These are phyloP conservation scores for Myriosclerotinia duriaeana DNA, from an alignment of 2,329 filamentous ascomycete genomes.

Conservation along the genomic window DNA sequence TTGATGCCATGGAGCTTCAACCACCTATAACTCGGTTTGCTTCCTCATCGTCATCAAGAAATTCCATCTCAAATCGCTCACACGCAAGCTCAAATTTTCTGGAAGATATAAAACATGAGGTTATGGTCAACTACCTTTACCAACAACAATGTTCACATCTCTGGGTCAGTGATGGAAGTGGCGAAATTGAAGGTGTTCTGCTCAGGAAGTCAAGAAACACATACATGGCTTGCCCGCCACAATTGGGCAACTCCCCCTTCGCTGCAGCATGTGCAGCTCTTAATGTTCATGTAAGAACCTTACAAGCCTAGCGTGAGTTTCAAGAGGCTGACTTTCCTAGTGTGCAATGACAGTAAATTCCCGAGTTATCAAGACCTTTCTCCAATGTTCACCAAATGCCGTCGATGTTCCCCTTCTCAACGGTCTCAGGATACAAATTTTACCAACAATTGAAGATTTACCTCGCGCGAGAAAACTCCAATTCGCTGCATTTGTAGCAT, in stretches of 20 bases:
- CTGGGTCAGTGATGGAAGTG: conserved; percentile 70
- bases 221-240: conserved; percentile 72
- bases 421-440: conserved; percentile 72
- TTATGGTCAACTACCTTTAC: conserved; percentile 81
- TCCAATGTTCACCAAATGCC: conserved; percentile 70
- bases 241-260: conserved; percentile 61
- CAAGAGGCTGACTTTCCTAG: conserved; percentile 44
- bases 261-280: conserved; percentile 64
- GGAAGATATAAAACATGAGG: conserved; percentile 75
- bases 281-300: conserved; percentile 62
- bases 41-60: conserved; percentile 53
- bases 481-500: conserved; percentile 75
- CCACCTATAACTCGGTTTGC: conserved; percentile 50
- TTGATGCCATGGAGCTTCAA: conserved; percentile 51
- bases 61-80: conserved; percentile 51
- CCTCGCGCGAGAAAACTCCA: conserved; percentile 73
- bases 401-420: conserved; percentile 75
- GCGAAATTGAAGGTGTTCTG: conserved; percentile 69
- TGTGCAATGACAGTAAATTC: conserved; percentile 81
- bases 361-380: conserved; percentile 73
- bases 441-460: conserved; percentile 70
- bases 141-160: conserved; percentile 74
- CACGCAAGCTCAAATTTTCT: conserved; percentile 55
- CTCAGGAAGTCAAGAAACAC: conserved; percentile 65
- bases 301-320: neutral